Base-by-base conservation (phyloP, 1,284 basidiomycete genomes). In the Chiua sp. region DNA sequence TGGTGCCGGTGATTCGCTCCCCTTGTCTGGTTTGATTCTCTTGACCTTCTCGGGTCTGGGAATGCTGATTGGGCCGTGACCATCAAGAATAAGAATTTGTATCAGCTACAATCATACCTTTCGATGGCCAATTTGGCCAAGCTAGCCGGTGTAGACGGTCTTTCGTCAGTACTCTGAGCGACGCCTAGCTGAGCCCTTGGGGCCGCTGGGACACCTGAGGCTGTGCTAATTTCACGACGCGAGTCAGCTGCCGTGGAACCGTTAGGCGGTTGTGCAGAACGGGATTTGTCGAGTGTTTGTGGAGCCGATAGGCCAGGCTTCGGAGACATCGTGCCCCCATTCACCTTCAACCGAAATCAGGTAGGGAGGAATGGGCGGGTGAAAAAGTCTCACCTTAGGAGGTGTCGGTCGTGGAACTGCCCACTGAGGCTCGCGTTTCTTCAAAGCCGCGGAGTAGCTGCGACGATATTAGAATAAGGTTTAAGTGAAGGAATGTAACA, bases 21-120 rank as follows among this genome's bases (percentile, higher is more conserved):
- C 79, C 44, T 75, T 72, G 47, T 90, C 88, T 22, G 82, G 78
- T 50, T 88, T 79, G 20, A 91, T 80, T 61, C 91, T 80, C 72
- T 85, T 90, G 55, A 93, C 87, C 39, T 91, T 88, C 69, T 91
- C 88, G 20, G 91, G 91, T 51, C 90, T 78, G 18, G 89, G 90
- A 56, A 92, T 82, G 66, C 89, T 92, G 64, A 22, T 59, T 47
- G 51, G 18, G 35, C 59, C 15, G 51, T 32, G 44, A 56, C 49
- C 49, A 42, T 66, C 53, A 37, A 57, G 55, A 53, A 51, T 20
- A 49, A 35, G 32, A 18, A 4, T 15, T 18, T 18, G 57, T 51
- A 22, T 44, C 10, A 33, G 15, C 60, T 28, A 65, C 58, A 32
- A 68, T 83, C 69, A 48, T 73, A 90, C 89, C 85, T 90, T 57